Evolutionary conservation across 331 rosid species (phyloP).

Genomic region (Pyracantha coccinea): DNA sequence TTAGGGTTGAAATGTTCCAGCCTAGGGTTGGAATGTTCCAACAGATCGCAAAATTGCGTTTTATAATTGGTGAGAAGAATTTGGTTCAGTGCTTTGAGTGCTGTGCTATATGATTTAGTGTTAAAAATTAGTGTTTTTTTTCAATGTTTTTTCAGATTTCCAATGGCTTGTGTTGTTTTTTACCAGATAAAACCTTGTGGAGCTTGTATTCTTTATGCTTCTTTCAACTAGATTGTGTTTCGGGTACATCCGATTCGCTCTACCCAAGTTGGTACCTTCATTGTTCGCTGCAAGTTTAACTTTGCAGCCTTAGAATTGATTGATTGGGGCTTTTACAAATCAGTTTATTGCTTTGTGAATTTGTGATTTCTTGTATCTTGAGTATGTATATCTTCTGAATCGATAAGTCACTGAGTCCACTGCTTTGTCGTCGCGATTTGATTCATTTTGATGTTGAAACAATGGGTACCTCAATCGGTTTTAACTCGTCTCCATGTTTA

Average conservation of each 20-base stretch:
- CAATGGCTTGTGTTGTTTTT: background rate
- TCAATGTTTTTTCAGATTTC: background rate
- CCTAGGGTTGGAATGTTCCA: constrained; percentile 35
- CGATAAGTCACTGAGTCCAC: too few relatives aligned
- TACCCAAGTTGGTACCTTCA: background rate
- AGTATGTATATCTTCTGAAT: too few relatives aligned
- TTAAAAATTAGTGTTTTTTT: background rate
- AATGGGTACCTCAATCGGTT: too few relatives aligned
- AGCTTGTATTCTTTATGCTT: background rate
- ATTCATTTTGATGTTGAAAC: too few relatives aligned
- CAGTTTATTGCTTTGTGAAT: too few relatives aligned
- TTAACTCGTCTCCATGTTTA: too few relatives aligned
- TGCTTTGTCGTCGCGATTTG: too few relatives aligned
- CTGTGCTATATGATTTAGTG: constrained; percentile 23
- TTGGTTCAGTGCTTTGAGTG: constrained; percentile 10
- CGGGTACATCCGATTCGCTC: too few relatives aligned
- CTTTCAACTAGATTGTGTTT: background rate
- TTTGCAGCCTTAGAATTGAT: too few relatives aligned
- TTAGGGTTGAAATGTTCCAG: constrained; percentile 17
- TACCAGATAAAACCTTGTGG: background rate
- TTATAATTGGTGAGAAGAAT: constrained; percentile 25
- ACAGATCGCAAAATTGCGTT: constrained; percentile 41
- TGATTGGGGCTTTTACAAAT: too few relatives aligned
- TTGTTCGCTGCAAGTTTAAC: too few relatives aligned
- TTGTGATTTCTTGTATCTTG: too few relatives aligned